These are phyloP conservation scores for Vitis hybrid DNA, from an alignment of 177 flowering plant genomes.

Conservation along the genomic window DNA sequence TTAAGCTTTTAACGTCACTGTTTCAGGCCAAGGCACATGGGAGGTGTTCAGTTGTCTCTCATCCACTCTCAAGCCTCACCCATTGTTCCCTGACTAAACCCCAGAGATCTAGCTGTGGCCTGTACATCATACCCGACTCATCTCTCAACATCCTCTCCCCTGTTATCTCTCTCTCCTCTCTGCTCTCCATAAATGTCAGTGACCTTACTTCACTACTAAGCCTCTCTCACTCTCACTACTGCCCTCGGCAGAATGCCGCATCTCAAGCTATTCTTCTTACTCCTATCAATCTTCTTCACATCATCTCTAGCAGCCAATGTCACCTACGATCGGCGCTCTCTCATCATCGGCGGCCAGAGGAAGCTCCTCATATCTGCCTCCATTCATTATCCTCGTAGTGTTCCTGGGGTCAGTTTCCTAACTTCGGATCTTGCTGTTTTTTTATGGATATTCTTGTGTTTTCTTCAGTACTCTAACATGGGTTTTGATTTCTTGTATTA, in stretches of 20 bases:
- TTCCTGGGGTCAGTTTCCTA: conserved; percentile 65
- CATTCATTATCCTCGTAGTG: conserved; percentile 98
- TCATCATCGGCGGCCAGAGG: conserved; percentile 77
- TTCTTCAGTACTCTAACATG: not conserved
- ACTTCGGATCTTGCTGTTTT: not conserved
- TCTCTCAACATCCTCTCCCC: too few relatives aligned
- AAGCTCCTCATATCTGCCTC: conserved; percentile 90
- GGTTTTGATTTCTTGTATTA: not conserved
- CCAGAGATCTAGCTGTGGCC: too few relatives aligned
- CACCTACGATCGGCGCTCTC: conserved; percentile 77
- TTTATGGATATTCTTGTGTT: not conserved
- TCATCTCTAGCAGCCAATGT: conserved; percentile 51
- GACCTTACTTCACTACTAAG: too few relatives aligned
- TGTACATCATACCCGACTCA: too few relatives aligned
- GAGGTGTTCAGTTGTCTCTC: too few relatives aligned
- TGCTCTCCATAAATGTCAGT: too few relatives aligned
- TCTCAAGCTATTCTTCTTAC: conserved; percentile 1
- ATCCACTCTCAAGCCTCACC: too few relatives aligned
- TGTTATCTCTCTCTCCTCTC: too few relatives aligned
- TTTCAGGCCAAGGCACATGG: too few relatives aligned
- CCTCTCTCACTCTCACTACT: not conserved
- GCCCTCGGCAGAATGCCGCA: too few relatives aligned
- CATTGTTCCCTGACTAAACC: too few relatives aligned
- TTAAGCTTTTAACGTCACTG: too few relatives aligned
- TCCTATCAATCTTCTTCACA: conserved; percentile 5